Evolutionary conservation across 352 stramenopile species (phyloP).

Genomic region (Phytophthora melonis): DNA sequence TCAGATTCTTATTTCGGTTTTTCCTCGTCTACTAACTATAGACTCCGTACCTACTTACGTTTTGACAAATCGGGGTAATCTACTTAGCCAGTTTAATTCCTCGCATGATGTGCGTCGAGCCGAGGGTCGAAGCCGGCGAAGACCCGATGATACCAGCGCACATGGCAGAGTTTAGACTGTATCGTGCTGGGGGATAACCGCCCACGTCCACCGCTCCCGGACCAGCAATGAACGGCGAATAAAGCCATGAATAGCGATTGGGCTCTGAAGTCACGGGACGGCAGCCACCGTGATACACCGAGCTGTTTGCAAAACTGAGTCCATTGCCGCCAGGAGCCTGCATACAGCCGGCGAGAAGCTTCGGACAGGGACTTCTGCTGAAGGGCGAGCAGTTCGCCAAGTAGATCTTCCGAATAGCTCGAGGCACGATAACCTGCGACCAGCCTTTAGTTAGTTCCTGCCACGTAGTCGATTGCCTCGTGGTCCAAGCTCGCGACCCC

Average conservation of each 20-base stretch:
- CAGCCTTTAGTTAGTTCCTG: neutral
- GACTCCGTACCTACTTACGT: too few relatives aligned
- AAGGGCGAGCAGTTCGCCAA: neutral
- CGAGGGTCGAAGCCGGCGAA: conserved; percentile 6
- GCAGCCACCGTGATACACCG: neutral
- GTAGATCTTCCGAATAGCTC: neutral
- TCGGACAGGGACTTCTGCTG: neutral
- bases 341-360: neutral
- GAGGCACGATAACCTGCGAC: neutral
- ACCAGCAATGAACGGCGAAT: neutral
- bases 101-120: neutral
- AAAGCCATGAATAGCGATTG: neutral
- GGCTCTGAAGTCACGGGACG: neutral
- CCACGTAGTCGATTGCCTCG: neutral
- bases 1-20: too few relatives aligned
- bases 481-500: neutral
- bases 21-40: too few relatives aligned
- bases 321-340: neutral
- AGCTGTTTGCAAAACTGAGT: neutral
- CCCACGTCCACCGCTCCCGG: neutral
- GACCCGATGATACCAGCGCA: conserved; percentile 16
- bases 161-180: conserved; percentile 17
- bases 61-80: too few relatives aligned
- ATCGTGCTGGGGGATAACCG: neutral
- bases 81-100: too few relatives aligned